phyloP scores from a whole-genome alignment of 176 grass and related monocot species.

The Oryza glumipatula region DNA sequence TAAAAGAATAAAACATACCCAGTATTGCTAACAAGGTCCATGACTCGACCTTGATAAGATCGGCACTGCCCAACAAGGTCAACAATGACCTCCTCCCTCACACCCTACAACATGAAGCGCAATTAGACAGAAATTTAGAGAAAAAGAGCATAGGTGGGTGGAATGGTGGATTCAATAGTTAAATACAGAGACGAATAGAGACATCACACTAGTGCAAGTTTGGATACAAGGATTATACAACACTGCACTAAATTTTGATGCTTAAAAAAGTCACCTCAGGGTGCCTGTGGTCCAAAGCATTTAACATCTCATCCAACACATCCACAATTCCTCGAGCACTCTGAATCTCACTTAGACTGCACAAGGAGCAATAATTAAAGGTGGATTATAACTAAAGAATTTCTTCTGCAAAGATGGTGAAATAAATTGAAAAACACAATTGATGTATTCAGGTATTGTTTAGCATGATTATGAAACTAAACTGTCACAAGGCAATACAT shows the following conservation, averaged over 20 bases:
- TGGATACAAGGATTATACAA: neutral
- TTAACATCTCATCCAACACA: slow-evolving; percentile 92
- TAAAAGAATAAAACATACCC: slow-evolving; percentile 50
- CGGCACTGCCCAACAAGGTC: slow-evolving; percentile 94
- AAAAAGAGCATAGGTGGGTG: neutral
- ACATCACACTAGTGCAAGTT: neutral
- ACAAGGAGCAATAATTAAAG: slow-evolving; percentile 34
- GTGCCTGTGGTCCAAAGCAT: slow-evolving; percentile 88
- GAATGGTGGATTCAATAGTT: neutral
- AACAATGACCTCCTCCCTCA: slow-evolving; percentile 88
- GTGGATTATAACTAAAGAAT: slow-evolving; percentile 7
- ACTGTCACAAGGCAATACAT: neutral
- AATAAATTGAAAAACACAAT: slow-evolving; percentile 1
- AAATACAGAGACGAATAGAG: slow-evolving; percentile 7
- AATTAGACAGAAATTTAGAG: slow-evolving; percentile 34
- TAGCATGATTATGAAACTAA: slow-evolving; percentile 21
- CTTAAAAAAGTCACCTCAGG: slow-evolving; percentile 63
- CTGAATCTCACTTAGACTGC: slow-evolving; percentile 85
- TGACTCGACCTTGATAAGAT: slow-evolving; percentile 76
- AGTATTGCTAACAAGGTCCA: slow-evolving; percentile 87
- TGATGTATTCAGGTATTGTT: slow-evolving; percentile 5
- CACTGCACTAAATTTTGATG: neutral
- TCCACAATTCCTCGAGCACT: slow-evolving; percentile 93
- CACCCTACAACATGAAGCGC: slow-evolving; percentile 55
- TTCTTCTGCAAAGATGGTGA: slow-evolving; percentile 1